Evolutionary conservation across 1,284 basidiomycete genomes (phyloP), one percentile per base, ranked within the genome.

Genomic region (Phellinidium pouzarii): DNA sequence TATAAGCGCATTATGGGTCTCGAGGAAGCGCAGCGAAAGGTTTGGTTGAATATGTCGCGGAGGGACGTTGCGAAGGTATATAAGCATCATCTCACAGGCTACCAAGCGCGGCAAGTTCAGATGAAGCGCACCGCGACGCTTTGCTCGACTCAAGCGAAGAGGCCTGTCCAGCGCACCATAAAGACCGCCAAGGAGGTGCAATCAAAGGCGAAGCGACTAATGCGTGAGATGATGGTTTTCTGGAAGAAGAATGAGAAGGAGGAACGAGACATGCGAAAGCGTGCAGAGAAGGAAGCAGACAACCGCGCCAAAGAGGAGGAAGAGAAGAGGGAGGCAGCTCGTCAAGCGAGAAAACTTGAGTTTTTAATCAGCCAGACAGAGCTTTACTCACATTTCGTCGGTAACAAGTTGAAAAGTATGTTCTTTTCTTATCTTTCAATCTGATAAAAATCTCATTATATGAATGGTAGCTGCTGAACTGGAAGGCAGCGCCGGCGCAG

Each of bases 311-410:
- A 90, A 69, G 75, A 93, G 40, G 96, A 99, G 68, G 96, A 99
- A 68, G 96, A 99, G 72, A 91, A 88, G 66, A 82, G 96, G 47
- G 96, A 99, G 71, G 88, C 91, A 25, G 91, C 95, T 55, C 78
- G 96, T 48, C 94, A 97, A 70, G 91, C 94, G 3, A 82, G 96
- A 60, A 99, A 99, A 71, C 82, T 99, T 53, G 97, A 99, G 72
- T 99, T 99, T 75, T 76, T 99, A 68, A 95, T 99, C 70, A 98
- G 93, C 56, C 96, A 99, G 71, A 99, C 96, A 9, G 96, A 99
- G 68, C 80, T 99, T 9, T 99, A 99, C 72, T 96, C 92, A 61
- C 96, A 99, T 74, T 99, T 99, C 76, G 93, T 99, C 55, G 95
- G 96, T 37, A 97, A 87, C 71, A 99, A 99, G 73, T 80, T 99